Evolutionary conservation across 345 rosid genomes (phyloP), one percentile per base, ranked within the genome.

Genomic region (Bretschneidera sinensis): DNA sequence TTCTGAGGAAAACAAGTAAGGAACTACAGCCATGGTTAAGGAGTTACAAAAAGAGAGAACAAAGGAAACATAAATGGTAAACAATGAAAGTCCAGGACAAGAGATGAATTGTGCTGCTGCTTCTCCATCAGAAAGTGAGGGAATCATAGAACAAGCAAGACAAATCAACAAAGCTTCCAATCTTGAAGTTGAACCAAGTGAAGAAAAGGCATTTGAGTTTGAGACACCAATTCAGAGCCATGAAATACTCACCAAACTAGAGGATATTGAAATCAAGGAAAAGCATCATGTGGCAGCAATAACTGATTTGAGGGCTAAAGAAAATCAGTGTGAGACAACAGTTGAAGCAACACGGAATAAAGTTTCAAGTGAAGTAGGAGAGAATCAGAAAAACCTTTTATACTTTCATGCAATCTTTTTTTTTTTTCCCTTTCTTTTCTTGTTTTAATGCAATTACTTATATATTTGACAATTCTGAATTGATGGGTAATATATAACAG

Each of bases 301-400:
- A n/a, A n/a, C n/a, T n/a, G n/a, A n/a, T n/a, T n/a, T n/a, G n/a
- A n/a, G n/a, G n/a, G n/a, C n/a, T n/a, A n/a, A n/a, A n/a, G n/a
- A n/a, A n/a, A n/a, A n/a, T n/a, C n/a, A n/a, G n/a, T n/a, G n/a
- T n/a, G 50, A 51, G 25, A 48, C 59, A 66, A 31, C 64, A 47
- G 48, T 22, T 51, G 74, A 64, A 59, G 66, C 54, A 55, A 61
- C 24, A 34, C 51, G 59, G 54, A 33, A 53, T 62, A 75, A 80
- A 67, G 69, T 64, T 77, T 72, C 69, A 60, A 59, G 33, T 20
- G 71, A 67, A 61, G 74, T 69, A 24, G 71, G 67, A 52, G 19
- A 57, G 11, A 31, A 1, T 6, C 0, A 54, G 20, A 17, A n/a
- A 60, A 60, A 24, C 33, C n/a, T n/a, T 64, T 17, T 24, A 16